Conservation (phyloP, 2,329 filamentous ascomycete genomes). For the Trichoderma oligosporum region DNA sequence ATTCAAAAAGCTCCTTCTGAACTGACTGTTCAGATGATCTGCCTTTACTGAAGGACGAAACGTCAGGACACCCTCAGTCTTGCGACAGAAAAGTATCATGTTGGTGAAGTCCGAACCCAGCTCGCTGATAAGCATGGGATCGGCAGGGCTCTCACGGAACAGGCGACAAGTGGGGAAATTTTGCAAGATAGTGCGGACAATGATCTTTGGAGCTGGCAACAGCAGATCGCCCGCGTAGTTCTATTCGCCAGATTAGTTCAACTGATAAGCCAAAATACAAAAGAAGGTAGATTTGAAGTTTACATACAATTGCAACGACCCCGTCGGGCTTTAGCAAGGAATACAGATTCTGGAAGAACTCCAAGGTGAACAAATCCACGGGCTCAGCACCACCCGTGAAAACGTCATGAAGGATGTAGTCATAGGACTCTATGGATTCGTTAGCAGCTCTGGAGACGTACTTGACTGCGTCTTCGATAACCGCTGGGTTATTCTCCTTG, state of each 20-base stretch:
- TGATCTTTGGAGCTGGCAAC: slow-evolving; percentile 69
- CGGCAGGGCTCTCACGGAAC: slow-evolving; percentile 71
- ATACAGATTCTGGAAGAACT: slow-evolving; percentile 72
- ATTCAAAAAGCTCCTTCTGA: slow-evolving; percentile 65
- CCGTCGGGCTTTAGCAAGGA: slow-evolving; percentile 72
- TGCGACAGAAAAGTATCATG: slow-evolving; percentile 91
- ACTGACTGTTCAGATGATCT: slow-evolving; percentile 71
- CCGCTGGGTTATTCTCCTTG: slow-evolving; percentile 69
- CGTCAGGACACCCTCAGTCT: slow-evolving; percentile 47
- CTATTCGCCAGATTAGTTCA: slow-evolving; percentile 41
- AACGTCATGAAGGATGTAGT: slow-evolving; percentile 96
- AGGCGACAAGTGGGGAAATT: slow-evolving; percentile 89
- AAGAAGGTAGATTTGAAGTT: not conserved
- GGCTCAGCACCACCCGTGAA: slow-evolving; percentile 96
- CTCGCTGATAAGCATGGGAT: slow-evolving; percentile 45
- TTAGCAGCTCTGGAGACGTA: slow-evolving; percentile 53
- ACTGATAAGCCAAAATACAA: not conserved
- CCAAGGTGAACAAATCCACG: slow-evolving; percentile 77
- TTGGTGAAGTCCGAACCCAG: slow-evolving; percentile 76
- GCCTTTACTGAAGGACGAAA: slow-evolving; percentile 63
- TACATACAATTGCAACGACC: slow-evolving; percentile 77
- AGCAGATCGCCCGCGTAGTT: slow-evolving; percentile 92
- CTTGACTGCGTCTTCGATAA: slow-evolving; percentile 76
- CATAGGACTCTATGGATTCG: slow-evolving; percentile 53
- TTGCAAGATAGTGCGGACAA: slow-evolving; percentile 75